Evolutionary conservation across 1,284 basidiomycete genomes (phyloP), one percentile per base, ranked within the genome.

Genomic region (Fistulina hepatica): DNA sequence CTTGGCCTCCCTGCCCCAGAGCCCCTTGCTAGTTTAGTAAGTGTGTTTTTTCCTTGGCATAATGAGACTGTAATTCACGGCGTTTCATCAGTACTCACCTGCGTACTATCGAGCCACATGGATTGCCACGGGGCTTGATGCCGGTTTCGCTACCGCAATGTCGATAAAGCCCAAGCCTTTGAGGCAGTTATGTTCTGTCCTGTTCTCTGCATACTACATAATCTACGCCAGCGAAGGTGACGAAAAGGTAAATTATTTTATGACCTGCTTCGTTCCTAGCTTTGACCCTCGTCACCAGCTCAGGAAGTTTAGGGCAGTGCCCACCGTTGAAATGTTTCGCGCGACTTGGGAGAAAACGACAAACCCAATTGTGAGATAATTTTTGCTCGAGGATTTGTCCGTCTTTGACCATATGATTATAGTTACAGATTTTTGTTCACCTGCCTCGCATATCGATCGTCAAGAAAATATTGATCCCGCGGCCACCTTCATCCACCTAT

Each of bases 71-170:
- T 32, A 9, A 3, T 44, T 21, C 19, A 28, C 32, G 17, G 32
- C 21, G 23, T 22, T 33, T 7, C 17, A 13, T 4, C 47, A 92
- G 86, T 97, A 97, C 55, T 88, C 90, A 2, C 73, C 85, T 2
- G 83, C 88, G 6, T 97, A 93, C 57, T 97, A 94, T 59, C 81
- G 94, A 20, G 93, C 91, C n/a, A 95, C 93, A 33, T 98, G 93
- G 84, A 80, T 98, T 48, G 78, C 64, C 37, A 93, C 84, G 0
- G 93, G 91, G 0, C 68, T 97, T n/a, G 94, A 98, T 55, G 92
- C 93, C 1, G 94, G 93, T 1, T 97, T 97, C 53, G 90, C 93
- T 0, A 92, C 91, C 0, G 92, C 94, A 7, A 91, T 94, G 82
- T 67, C 76, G 2, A 86, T 98, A 45, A 76, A 80, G n/a, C 86